Conservation (phyloP, 1,139 yeast species). For the Geotrichum klebahnii region DNA sequence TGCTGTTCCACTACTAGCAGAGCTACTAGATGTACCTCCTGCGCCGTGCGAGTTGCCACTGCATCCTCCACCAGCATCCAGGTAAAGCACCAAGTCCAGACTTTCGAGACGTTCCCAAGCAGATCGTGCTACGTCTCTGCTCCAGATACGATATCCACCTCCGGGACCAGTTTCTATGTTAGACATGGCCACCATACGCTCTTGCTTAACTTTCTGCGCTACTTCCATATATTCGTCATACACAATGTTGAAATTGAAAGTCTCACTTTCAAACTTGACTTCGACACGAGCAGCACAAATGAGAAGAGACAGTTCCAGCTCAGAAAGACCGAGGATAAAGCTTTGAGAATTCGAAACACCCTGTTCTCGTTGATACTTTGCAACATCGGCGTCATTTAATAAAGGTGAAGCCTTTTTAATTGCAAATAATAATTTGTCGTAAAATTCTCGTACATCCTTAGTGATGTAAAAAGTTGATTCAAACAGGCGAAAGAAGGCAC, state of each 20-base stretch:
- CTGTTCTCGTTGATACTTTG: slow-evolving; percentile 24
- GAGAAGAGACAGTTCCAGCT: slow-evolving; percentile 62
- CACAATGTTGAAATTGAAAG: slow-evolving; percentile 64
- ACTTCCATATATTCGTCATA: slow-evolving; percentile 69
- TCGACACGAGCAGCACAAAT: slow-evolving; percentile 72
- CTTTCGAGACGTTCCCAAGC: slow-evolving; percentile 40
- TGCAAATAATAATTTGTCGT: slow-evolving; percentile 50
- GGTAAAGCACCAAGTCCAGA: slow-evolving; percentile 33
- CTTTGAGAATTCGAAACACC: slow-evolving; percentile 39
- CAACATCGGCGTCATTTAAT: slow-evolving; percentile 40
- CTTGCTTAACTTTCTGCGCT: slow-evolving; percentile 48
- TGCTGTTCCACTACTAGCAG: slow-evolving; percentile 10
- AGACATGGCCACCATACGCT: slow-evolving; percentile 38
- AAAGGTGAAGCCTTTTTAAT: slow-evolving; percentile 40
- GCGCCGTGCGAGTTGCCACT: slow-evolving; percentile 6
- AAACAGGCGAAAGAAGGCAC: slow-evolving; percentile 40
- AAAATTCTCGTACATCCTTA: slow-evolving; percentile 56
- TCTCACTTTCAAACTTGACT: slow-evolving; percentile 52
- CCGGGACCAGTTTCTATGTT: slow-evolving; percentile 21
- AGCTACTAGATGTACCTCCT: slow-evolving; percentile 6
- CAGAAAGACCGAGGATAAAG: slow-evolving; percentile 50
- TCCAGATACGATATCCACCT: slow-evolving; percentile 37
- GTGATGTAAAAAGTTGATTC: slow-evolving; percentile 55
- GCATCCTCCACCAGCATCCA: slow-evolving; percentile 21
- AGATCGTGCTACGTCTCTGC: slow-evolving; percentile 35